Evolutionary conservation across 495 filamentous ascomycete genomes (phyloP).

Genomic region (Pseudevernia furfuracea): DNA sequence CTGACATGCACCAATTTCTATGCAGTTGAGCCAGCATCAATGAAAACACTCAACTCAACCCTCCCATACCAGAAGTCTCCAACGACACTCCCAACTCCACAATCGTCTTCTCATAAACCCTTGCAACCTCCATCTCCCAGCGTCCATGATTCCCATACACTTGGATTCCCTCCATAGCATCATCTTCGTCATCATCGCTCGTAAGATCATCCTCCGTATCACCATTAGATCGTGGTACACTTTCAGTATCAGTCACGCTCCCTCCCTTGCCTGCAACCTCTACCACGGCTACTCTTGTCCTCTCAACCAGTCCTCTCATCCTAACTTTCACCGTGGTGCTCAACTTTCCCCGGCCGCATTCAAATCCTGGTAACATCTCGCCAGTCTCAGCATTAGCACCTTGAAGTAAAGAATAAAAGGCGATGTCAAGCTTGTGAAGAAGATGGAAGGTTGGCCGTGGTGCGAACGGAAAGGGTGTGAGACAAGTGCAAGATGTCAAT

Average conservation of each 20-base stretch:
- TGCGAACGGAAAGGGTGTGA: conserved; percentile 60
- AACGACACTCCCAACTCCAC: conserved; percentile 23
- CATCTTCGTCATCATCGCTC: conserved; percentile 34
- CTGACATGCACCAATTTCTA: not conserved
- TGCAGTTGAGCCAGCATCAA: not conserved
- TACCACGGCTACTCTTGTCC: conserved; percentile 57
- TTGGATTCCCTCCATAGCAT: conserved; percentile 29
- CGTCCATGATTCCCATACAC: conserved; percentile 37
- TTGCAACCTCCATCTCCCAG: conserved; percentile 61
- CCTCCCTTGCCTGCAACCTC: conserved; percentile 49
- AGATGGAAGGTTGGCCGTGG: conserved; percentile 55
- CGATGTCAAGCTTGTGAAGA: conserved; percentile 67
- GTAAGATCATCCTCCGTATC: conserved; percentile 32
- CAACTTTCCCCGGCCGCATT: conserved; percentile 39
- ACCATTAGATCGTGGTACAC: conserved; percentile 28
- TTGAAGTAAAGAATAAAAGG: conserved; percentile 63
- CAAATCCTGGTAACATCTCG: conserved; percentile 58
- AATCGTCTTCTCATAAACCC: conserved; percentile 72
- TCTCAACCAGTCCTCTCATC: conserved; percentile 67
- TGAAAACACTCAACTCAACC: not conserved
- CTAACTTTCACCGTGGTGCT: conserved; percentile 73
- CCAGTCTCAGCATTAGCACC: conserved; percentile 60
- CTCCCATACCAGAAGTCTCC: conserved; percentile 9
- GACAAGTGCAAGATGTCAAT: conserved; percentile 54
- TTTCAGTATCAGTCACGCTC: conserved; percentile 26